Evolutionary conservation across 1,139 yeast species (phyloP).

Genomic region (Pichia sp.): DNA sequence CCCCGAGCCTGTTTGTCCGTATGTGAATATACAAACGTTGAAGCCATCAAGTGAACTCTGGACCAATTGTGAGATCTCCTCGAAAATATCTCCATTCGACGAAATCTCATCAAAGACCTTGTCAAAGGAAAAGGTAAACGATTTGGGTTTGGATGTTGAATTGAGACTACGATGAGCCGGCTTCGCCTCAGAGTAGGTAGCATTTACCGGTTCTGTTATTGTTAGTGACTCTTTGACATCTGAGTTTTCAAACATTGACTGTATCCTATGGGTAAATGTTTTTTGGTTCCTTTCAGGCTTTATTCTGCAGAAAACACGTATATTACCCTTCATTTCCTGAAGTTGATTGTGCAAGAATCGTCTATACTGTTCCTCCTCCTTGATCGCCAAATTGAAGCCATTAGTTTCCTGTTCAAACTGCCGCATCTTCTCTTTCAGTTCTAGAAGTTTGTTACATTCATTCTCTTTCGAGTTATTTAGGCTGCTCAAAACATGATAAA

Average conservation of each 20-base stretch:
- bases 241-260: slow-evolving; percentile 27
- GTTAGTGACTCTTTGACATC: slow-evolving; percentile 45
- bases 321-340: slow-evolving; percentile 88
- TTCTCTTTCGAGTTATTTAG: slow-evolving; percentile 8
- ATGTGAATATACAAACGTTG: slow-evolving; percentile 91
- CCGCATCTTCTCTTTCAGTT: slow-evolving; percentile 7
- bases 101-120: slow-evolving; percentile 55
- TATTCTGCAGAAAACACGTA: slow-evolving; percentile 83
- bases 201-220: slow-evolving; percentile 25
- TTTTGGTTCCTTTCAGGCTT: slow-evolving; percentile 41
- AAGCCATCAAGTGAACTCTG: slow-evolving; percentile 89
- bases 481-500: slow-evolving; percentile 2
- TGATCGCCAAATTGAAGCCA: not conserved
- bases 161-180: not conserved
- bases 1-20: slow-evolving; percentile 98
- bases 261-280: slow-evolving; percentile 13
- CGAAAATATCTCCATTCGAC: slow-evolving; percentile 60
- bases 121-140: slow-evolving; percentile 62
- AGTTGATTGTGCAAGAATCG: slow-evolving; percentile 66
- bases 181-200: no score
- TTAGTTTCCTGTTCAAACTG: slow-evolving; percentile 3
- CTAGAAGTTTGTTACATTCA: slow-evolving; percentile 9
- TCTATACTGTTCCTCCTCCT: slow-evolving; percentile 44
- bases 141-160: not conserved
- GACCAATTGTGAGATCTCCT: slow-evolving; percentile 78